Percentiles rank a stretch among this genome's conserved stretches.
Evolutionary conservation across 83 land plant genomes (phyloP).

Genomic region (Isoetes engelmannii): DNA sequence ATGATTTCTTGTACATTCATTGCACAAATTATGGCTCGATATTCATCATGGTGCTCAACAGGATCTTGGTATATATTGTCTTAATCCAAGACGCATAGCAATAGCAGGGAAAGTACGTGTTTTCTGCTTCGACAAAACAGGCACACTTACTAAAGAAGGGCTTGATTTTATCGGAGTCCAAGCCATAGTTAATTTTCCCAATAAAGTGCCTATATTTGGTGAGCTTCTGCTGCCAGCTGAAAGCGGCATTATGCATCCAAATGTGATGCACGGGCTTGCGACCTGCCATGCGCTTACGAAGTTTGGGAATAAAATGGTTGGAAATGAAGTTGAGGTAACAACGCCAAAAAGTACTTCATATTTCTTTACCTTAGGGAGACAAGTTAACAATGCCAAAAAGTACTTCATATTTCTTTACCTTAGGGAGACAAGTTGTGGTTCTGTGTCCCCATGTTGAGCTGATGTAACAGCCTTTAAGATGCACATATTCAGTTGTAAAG

Average conservation of each 20-base stretch:
- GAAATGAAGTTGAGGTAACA: constrained; percentile 38
- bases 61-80: constrained; percentile 31
- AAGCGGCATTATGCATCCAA: constrained; percentile 12
- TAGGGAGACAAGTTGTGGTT: constrained; percentile 24
- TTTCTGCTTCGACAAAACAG: constrained; percentile 41
- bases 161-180: constrained; percentile 39
- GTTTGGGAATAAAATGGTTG: constrained; percentile 28
- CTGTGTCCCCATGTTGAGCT: no score
- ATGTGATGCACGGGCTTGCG: constrained; percentile 27
- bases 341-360: neutral
- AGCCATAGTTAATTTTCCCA: constrained; percentile 4
- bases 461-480: no score
- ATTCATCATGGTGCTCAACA: constrained; percentile 6
- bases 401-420: constrained; percentile 3
- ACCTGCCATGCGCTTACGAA: constrained; percentile 40
- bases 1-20: neutral
- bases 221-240: constrained; percentile 11
- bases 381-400: constrained; percentile 27
- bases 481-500: no score
- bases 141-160: constrained; percentile 41
- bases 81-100: constrained; percentile 42
- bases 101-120: constrained; percentile 44
- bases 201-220: constrained; percentile 21
- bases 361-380: constrained; percentile 18
- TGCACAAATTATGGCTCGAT: neutral